phyloP scores from a whole-genome alignment of 2,329 filamentous ascomycete genomes.

The Colletotrichum ledebouriae region DNA sequence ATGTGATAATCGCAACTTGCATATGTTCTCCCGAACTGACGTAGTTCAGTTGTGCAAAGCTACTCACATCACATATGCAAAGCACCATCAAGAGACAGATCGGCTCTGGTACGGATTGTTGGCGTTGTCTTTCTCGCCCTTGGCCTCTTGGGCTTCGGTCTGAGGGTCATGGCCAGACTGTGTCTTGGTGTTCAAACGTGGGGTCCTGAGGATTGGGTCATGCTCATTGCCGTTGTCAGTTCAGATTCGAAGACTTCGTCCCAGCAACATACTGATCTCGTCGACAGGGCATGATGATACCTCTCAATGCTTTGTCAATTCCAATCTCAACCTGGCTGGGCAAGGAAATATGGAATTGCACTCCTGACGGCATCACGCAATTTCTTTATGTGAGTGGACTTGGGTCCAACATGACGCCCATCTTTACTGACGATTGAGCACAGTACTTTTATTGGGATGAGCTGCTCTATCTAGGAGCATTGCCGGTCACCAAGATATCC shows the following conservation, averaged over 20 bases:
- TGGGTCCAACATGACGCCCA: too few relatives aligned
- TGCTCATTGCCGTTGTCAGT: slow-evolving; percentile 51
- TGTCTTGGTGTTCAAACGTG: slow-evolving; percentile 46
- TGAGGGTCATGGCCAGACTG: slow-evolving; percentile 49
- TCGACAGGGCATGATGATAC: slow-evolving; percentile 31
- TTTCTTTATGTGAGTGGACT: slow-evolving; percentile 48
- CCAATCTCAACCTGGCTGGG: slow-evolving; percentile 46
- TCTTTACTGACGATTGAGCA: background rate
- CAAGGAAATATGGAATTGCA: slow-evolving; percentile 55
- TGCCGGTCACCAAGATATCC: slow-evolving; percentile 50
- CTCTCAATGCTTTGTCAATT: slow-evolving; percentile 28
- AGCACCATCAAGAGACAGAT: slow-evolving; percentile 46
- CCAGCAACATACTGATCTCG: slow-evolving; percentile 18
- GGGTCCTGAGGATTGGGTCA: slow-evolving; percentile 57
- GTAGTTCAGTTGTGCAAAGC: slow-evolving; percentile 22
- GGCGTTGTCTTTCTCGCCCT: slow-evolving; percentile 47
- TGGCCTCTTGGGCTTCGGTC: slow-evolving; percentile 48
- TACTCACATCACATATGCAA: slow-evolving; percentile 48
- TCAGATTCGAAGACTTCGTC: too few relatives aligned
- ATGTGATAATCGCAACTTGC: too few relatives aligned
- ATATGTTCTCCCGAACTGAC: slow-evolving; percentile 1
- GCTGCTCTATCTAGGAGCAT: slow-evolving; percentile 49
- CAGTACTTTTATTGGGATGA: slow-evolving; percentile 49
- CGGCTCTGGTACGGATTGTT: slow-evolving; percentile 45
- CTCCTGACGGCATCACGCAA: slow-evolving; percentile 45